Percentiles rank a stretch among this genome's conserved stretches.
Evolutionary conservation across 2,329 filamentous ascomycete genomes (phyloP).

Genomic region (Hypoxylon sp.): DNA sequence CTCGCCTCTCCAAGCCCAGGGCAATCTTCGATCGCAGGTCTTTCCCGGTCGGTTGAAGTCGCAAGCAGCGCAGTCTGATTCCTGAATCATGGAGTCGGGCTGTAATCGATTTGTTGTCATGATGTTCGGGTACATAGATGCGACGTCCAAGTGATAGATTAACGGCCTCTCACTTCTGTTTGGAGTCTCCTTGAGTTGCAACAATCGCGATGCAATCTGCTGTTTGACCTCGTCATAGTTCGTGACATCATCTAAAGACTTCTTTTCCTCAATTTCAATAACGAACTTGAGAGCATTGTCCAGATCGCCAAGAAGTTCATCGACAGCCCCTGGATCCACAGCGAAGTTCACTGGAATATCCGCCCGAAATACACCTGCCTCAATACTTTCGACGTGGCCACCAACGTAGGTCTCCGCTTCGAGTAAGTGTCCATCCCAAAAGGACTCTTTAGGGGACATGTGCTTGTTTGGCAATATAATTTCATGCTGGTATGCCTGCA

Average conservation of each 20-base stretch:
- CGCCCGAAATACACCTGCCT: slow-evolving; percentile 94
- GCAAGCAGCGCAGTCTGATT: slow-evolving; percentile 95
- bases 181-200: slow-evolving; percentile 83
- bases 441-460: slow-evolving; percentile 88
- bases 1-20: slow-evolving; percentile 98
- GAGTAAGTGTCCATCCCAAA: slow-evolving; percentile 96
- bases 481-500: slow-evolving; percentile 91
- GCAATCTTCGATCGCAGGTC: slow-evolving; percentile 93
- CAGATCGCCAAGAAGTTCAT: slow-evolving; percentile 88
- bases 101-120: slow-evolving; percentile 99
- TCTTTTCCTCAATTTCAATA: slow-evolving; percentile 86
- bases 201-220: slow-evolving; percentile 81
- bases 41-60: slow-evolving; percentile 99
- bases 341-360: slow-evolving; percentile 96
- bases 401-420: slow-evolving; percentile 99
- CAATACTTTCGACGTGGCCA: slow-evolving; percentile 98
- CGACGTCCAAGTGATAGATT: slow-evolving; percentile 98
- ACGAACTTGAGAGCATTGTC: slow-evolving; percentile 92
- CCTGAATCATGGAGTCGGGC: slow-evolving; percentile 98
- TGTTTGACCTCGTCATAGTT: slow-evolving; percentile 89
- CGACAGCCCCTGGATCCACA: slow-evolving; percentile 88
- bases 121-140: slow-evolving; percentile 99
- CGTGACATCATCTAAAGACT: slow-evolving; percentile 81
- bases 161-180: slow-evolving; percentile 88
- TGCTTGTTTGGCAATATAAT: slow-evolving; percentile 98